A percentile compares a stretch with the other conserved stretches of the same genome.
Conservation (phyloP, 2,329 filamentous ascomycete genomes). For the Xylariaceae sp. region DNA sequence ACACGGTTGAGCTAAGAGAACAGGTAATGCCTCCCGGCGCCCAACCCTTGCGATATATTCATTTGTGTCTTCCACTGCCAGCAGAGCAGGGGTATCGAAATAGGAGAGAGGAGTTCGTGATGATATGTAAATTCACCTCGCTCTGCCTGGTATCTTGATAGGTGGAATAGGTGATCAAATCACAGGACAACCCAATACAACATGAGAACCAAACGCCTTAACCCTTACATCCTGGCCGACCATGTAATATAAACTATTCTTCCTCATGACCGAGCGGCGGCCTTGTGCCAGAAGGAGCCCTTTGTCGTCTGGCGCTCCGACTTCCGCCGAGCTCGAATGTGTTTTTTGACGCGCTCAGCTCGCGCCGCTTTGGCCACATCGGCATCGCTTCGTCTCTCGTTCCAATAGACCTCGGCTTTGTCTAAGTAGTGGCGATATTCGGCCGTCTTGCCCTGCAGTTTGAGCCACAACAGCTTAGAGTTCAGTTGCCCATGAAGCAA, state of each 20-base stretch:
- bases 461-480: conserved; percentile 55
- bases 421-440: conserved; percentile 42
- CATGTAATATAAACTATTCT: conserved; percentile 21
- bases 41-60: background rate
- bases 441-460: conserved; percentile 43
- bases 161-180: conserved; percentile 9
- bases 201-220: conserved; percentile 24
- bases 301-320: conserved; percentile 18
- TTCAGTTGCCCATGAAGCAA: conserved; percentile 51
- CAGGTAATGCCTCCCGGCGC: too few relatives aligned
- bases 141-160: conserved; percentile 7
- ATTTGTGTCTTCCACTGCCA: conserved; percentile 2
- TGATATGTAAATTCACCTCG: conserved; percentile 1
- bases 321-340: conserved; percentile 24
- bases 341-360: conserved; percentile 22
- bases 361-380: conserved; percentile 27
- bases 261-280: conserved; percentile 11
- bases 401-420: conserved; percentile 42
- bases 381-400: conserved; percentile 30
- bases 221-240: conserved; percentile 19
- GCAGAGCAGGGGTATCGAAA: conserved; percentile 8
- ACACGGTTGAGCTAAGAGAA: too few relatives aligned
- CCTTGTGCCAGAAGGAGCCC: conserved; percentile 21
- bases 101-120: conserved; percentile 1
- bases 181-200: conserved; percentile 18